Evolutionary conservation across 495 filamentous ascomycete genomes (phyloP).

Genomic region (Hyaloscypha variabilis): DNA sequence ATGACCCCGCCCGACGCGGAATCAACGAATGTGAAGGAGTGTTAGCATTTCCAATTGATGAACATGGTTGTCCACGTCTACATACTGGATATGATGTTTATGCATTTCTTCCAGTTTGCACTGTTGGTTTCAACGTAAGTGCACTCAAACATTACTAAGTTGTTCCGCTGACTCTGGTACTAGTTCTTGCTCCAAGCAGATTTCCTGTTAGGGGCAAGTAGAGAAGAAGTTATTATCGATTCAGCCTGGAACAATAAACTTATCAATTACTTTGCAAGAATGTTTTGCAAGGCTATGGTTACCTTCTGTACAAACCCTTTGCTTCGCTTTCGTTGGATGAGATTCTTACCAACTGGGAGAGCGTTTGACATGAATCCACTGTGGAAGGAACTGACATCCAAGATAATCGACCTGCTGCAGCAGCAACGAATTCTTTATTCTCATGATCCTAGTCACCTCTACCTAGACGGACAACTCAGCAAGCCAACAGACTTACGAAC

Average conservation of each 20-base stretch:
- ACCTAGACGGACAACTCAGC: background rate
- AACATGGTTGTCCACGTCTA: background rate
- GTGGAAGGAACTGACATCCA: background rate
- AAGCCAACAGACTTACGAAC: background rate
- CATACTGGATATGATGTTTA: background rate
- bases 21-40: constrained; percentile 15
- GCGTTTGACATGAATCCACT: background rate
- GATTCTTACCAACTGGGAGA: constrained; percentile 6
- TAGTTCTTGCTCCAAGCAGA: constrained; percentile 22
- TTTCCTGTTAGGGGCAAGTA: constrained; percentile 10
- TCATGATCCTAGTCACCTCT: background rate
- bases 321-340: constrained; percentile 13
- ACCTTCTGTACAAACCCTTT: background rate
- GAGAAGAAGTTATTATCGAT: constrained; percentile 1
- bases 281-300: background rate
- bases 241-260: constrained; percentile 15
- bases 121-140: constrained; percentile 14
- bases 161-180: background rate
- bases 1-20: constrained; percentile 1
- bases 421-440: constrained; percentile 3
- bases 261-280: no score
- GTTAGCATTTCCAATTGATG: constrained; percentile 18
- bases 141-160: background rate
- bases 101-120: constrained; percentile 14
- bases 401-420: background rate